Base-by-base conservation (phyloP, 2,329 filamentous ascomycete genomes). In the Alternaria conjuncta region DNA sequence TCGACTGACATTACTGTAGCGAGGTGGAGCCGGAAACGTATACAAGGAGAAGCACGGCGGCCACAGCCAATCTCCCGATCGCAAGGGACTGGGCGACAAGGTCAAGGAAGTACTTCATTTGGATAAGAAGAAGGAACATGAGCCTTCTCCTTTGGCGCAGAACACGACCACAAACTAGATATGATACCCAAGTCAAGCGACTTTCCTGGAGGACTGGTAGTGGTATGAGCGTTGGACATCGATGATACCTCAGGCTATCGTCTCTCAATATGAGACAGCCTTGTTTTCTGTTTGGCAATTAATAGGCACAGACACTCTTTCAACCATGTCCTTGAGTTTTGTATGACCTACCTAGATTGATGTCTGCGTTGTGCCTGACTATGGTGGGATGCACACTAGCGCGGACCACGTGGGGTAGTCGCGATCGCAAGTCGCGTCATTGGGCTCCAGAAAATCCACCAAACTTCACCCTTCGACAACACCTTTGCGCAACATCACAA, bases 41-140 rank as follows among this genome's bases (percentile, higher is more conserved):
- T 79, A 84, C 70, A 82, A 80, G 68, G 83, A 84, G 61, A 83
- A 83, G 69, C 83, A 82, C 61, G 81, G 82, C 32, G 82, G 82
- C n/a, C 82, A 84, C 64, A 80, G 75, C 63, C 71, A 76, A 28
- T 71, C 71, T 44, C 74, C 77, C 32, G 75, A 79, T n/a, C 70
- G 67, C 55, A 78, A 81, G 66, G 77, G 78, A 26, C 41, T 83
- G 30, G 66, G 78, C 59, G 82, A 83, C 18, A 84, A 84, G 77
- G 77, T 81, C 57, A 85, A 84, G 77, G 74, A 81, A 18, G 72
- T 72, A 18, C 72, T 82, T 23, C 72, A 76, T 51, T 65, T 79
- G 7, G 75, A 79, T n/a, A 76, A 77, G 67, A 71, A 78, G 47
- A 76, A 79, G 72, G 75, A 76, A 64, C 68, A 72, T 11, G 76